Conservation (phyloP, 2,329 filamentous ascomycete genomes). For the Fusarium chaquense region DNA sequence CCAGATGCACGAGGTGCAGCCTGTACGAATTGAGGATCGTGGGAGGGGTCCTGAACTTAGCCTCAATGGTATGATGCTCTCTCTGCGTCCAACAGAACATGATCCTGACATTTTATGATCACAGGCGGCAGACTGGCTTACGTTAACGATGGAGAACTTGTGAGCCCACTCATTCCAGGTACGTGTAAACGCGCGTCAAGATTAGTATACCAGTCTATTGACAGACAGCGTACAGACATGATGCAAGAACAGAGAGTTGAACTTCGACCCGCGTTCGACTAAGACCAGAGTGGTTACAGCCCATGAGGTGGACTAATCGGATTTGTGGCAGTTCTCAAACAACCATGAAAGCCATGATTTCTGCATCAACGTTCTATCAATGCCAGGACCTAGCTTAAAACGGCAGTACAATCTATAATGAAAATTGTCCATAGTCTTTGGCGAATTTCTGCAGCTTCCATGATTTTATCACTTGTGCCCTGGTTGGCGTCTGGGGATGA, state of each 20-base stretch:
- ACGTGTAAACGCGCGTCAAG: fast-evolving
- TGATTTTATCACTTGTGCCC: too few relatives aligned
- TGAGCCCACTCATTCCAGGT: neutral
- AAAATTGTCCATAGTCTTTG: too few relatives aligned
- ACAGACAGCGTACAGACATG: neutral
- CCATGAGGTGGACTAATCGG: too few relatives aligned
- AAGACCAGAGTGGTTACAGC: neutral
- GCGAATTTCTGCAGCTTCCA: too few relatives aligned
- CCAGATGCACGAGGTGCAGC: neutral
- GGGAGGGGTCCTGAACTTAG: neutral
- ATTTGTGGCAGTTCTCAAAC: too few relatives aligned
- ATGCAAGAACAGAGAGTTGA: neutral
- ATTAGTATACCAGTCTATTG: fast-evolving
- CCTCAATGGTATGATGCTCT: neutral
- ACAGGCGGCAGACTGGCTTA: neutral
- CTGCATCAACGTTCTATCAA: neutral
- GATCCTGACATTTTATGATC: neutral
- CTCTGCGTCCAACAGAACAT: fast-evolving
- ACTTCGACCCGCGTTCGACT: neutral
- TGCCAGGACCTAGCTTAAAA: neutral
- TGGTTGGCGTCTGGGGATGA: too few relatives aligned
- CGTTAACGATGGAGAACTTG: neutral
- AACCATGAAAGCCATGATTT: too few relatives aligned
- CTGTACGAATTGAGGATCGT: neutral
- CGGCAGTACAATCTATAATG: neutral